Conservation (phyloP, 169 alveolate genomes). For the Perkinsus chesapeaki region DNA sequence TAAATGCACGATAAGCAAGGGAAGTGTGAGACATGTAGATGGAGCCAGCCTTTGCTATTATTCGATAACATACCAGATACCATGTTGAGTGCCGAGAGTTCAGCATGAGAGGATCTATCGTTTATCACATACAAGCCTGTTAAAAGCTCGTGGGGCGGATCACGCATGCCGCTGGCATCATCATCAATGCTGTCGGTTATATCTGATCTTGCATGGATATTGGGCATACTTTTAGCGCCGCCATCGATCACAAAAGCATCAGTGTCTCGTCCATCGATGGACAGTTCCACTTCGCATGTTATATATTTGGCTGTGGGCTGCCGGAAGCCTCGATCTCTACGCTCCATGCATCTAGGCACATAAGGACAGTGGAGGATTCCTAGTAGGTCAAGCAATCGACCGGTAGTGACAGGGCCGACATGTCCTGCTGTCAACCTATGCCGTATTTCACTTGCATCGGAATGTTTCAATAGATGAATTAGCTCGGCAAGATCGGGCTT, state of each 20-base stretch:
- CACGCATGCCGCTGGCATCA: neutral
- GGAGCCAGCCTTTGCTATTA: neutral
- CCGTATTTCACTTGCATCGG: neutral
- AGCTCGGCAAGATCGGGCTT: neutral
- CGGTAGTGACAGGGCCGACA: neutral
- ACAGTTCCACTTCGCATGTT: neutral
- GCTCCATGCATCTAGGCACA: neutral
- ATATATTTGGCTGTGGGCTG: neutral
- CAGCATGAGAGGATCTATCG: neutral
- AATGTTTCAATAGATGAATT: neutral
- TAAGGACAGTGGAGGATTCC: neutral
- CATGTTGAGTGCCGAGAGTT: neutral
- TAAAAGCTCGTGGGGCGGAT: neutral
- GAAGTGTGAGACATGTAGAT: neutral
- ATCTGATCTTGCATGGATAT: neutral
- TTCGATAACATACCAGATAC: neutral
- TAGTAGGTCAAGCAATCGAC: neutral
- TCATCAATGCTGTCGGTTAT: neutral
- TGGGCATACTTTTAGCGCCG: neutral
- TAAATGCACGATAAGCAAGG: neutral
- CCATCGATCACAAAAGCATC: neutral
- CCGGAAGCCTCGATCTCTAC: neutral
- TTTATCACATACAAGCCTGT: neutral
- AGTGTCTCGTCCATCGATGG: neutral
- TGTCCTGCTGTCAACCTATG: neutral